Evolutionary conservation across 495 filamentous ascomycete genomes (phyloP), one percentile per base, ranked within the genome.

Genomic region (Lichina pygmaea): DNA sequence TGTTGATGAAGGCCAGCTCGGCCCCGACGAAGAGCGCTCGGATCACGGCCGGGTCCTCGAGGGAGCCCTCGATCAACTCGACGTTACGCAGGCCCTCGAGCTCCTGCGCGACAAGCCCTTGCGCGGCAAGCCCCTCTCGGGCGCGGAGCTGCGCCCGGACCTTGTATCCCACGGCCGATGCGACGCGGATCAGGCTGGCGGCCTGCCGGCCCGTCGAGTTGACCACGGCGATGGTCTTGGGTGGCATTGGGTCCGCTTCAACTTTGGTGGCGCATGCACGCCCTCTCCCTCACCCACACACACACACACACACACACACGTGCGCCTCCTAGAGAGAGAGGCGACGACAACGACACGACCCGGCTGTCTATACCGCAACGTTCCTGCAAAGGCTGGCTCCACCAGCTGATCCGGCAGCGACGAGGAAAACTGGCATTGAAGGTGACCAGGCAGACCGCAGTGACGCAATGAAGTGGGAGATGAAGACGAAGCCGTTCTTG

Each of bases 1-100:
- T 97, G 62, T 97, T 97, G 66, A 95, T 85, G 59, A 94, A 97
- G 47, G 89, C 89, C 36, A 86, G 65, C 47, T 86, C 74, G 16
- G 81, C 81, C 51, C 81, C 81, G 9, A 66, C 58, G 66, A 95
- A 97, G 10, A 97, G 69, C 24, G 72, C 60, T 31, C 69, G 66
- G 56, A 97, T 78, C 44, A 97, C 61, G 5, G 60, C 55, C 10
- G 13, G 10, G 42, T 51, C 49, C 34, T 50, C 47, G 16, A 45
- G 24, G 32, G 48, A 40, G 10, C 49, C 49, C 11, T 33, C 37
- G 31, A 50, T 34, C 15, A 51, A 47, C 32, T 37, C 40, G 13
- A 51, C 49, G 32, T 50, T 44, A 2, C 12, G 38, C 13, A 51
- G 7, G 12, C 13, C 41, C 7, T 37, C 48, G 11, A 51, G 31